Evolutionary conservation across 345 rosid species (phyloP).

Genomic region (Hibiscus tridactylites): DNA sequence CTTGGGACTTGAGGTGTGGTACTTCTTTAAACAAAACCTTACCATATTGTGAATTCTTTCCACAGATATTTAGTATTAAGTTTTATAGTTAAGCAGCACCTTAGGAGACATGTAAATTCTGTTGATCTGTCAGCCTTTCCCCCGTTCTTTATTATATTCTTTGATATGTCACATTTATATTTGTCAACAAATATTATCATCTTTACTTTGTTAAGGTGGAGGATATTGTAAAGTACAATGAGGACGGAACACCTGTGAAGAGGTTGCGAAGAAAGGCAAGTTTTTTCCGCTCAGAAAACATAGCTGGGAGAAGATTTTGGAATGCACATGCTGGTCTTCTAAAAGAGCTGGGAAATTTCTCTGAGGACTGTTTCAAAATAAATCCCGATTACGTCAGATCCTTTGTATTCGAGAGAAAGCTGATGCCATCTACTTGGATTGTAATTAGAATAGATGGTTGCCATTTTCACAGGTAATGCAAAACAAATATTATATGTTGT

Average conservation of each 20-base stretch:
- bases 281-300: constrained; percentile 46
- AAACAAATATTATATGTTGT: constrained; percentile 23
- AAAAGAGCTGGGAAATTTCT: constrained; percentile 50
- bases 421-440: constrained; percentile 76
- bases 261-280: constrained; percentile 58
- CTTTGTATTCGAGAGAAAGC: constrained; percentile 60
- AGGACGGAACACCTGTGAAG: constrained; percentile 60
- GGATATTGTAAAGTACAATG: constrained; percentile 61
- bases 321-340: constrained; percentile 46
- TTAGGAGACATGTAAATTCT: not conserved
- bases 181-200: not conserved
- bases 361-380: constrained; percentile 44
- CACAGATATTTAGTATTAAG: not conserved
- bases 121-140: not conserved
- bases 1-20: not conserved
- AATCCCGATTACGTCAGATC: constrained; percentile 56
- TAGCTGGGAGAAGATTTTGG: constrained; percentile 68
- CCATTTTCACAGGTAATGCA: constrained; percentile 64
- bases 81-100: not conserved
- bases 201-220: constrained; percentile 44
- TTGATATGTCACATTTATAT: not conserved
- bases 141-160: not conserved
- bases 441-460: constrained; percentile 90
- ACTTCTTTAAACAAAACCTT: not conserved
- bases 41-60: not conserved